Percentiles rank a stretch among this genome's conserved stretches.
Evolutionary conservation across 257 asterid genomes (phyloP).

Genomic region (Ballota nigra): DNA sequence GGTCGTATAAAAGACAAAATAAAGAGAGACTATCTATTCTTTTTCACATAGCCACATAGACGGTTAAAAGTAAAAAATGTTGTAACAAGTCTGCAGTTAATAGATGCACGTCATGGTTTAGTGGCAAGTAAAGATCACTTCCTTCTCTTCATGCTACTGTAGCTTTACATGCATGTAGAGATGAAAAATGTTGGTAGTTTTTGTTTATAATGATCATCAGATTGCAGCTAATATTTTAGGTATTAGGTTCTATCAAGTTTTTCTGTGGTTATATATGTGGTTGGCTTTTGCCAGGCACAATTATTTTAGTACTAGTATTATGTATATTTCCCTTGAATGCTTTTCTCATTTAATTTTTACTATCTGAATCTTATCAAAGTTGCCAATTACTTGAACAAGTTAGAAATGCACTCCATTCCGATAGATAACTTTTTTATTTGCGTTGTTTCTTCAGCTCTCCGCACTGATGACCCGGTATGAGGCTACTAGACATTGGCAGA

Average conservation of each 20-base stretch:
- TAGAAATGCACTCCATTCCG: slow-evolving; percentile 18
- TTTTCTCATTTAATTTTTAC: neutral
- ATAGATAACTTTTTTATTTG: neutral
- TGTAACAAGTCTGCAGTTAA: neutral
- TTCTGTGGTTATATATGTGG: neutral
- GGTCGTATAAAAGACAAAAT: slow-evolving; percentile 1
- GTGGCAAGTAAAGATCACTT: neutral
- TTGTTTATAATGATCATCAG: neutral
- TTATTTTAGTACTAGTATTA: neutral
- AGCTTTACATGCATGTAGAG: slow-evolving; percentile 2
- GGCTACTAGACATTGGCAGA: slow-evolving; percentile 15
- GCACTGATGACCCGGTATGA: slow-evolving; percentile 43
- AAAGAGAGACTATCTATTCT: neutral
- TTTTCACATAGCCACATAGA: neutral
- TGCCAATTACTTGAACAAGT: neutral
- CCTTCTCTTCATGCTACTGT: neutral
- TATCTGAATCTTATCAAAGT: neutral
- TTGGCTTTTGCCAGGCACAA: neutral
- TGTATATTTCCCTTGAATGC: neutral
- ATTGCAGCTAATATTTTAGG: neutral
- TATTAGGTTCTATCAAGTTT: neutral
- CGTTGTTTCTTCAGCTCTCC: slow-evolving; percentile 39
- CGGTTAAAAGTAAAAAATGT: neutral
- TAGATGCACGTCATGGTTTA: neutral
- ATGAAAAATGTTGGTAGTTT: neutral